phyloP scores from a whole-genome alignment of 371 early-diverging fungal species.

The Globomyces sp. region DNA sequence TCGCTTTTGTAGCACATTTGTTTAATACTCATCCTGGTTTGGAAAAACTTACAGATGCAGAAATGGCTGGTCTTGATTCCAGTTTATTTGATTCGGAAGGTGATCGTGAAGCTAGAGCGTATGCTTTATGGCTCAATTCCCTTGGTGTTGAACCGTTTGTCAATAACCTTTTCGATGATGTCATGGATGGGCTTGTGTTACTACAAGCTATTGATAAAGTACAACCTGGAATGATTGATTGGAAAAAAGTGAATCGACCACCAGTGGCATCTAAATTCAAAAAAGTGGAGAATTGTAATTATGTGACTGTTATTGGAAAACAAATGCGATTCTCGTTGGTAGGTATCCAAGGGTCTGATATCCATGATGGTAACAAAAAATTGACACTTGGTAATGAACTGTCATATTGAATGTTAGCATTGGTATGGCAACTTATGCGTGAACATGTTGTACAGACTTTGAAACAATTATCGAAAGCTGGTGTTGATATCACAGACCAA shows the following conservation, averaged over 20 bases:
- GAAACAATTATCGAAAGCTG: constrained; percentile 72
- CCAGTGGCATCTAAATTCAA: constrained; percentile 82
- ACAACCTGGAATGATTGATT: constrained; percentile 82
- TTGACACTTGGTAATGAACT: constrained; percentile 59
- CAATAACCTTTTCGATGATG: constrained; percentile 83
- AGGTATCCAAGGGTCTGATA: constrained; percentile 93
- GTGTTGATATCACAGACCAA: constrained; percentile 78
- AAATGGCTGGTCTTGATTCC: constrained; percentile 84
- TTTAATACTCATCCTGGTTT: constrained; percentile 95
- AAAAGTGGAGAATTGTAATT: constrained; percentile 95
- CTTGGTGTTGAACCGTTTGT: constrained; percentile 94
- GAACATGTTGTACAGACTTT: constrained; percentile 91
- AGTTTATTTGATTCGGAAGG: constrained; percentile 78
- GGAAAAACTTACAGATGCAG: constrained; percentile 82
- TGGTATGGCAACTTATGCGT: constrained; percentile 98
- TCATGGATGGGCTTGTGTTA: constrained; percentile 75
- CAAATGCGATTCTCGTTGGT: constrained; percentile 84
- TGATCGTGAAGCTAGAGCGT: constrained; percentile 95
- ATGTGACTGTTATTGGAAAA: constrained; percentile 84
- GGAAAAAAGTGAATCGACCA: constrained; percentile 79
- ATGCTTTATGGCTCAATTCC: constrained; percentile 93
- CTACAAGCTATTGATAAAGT: constrained; percentile 94
- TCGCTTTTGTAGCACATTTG: constrained; percentile 92
- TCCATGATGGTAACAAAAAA: constrained; percentile 85
- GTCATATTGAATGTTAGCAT: constrained; percentile 25